Percentiles rank a stretch among this genome's conserved stretches.
Evolutionary conservation across 768 basidiomycete genomes (phyloP).

Genomic region (Dentipellis sp.): DNA sequence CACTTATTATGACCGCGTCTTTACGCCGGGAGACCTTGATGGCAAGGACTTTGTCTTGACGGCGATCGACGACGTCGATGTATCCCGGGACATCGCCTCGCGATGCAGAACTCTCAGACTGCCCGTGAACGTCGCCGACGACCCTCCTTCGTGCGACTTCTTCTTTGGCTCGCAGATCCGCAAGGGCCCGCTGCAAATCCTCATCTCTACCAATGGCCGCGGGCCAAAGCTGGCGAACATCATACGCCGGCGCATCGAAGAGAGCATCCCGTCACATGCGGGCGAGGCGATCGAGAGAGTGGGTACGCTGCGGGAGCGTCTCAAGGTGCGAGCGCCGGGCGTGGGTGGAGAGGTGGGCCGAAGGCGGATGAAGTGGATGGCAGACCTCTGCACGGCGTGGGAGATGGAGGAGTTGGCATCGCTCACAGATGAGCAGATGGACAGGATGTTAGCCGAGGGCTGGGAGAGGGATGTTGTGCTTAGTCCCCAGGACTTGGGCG

Average conservation of each 20-base stretch:
- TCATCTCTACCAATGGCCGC: constrained; percentile 93
- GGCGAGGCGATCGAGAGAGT: constrained; percentile 76
- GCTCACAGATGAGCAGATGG: constrained; percentile 59
- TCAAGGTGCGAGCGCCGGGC: constrained; percentile 77
- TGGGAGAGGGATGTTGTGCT: constrained; percentile 65
- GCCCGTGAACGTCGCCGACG: constrained; percentile 94
- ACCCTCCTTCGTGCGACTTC: constrained; percentile 93
- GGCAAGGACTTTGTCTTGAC: constrained; percentile 83
- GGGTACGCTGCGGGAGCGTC: constrained; percentile 58
- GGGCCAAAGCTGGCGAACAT: constrained; percentile 87
- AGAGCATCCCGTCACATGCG: constrained; percentile 56
- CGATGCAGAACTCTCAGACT: constrained; percentile 60
- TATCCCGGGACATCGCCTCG: constrained; percentile 63
- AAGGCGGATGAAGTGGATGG: constrained; percentile 90
- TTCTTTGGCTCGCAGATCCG: constrained; percentile 95
- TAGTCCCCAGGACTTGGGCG: constrained; percentile 31
- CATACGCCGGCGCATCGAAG: constrained; percentile 61
- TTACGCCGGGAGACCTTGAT: constrained; percentile 56
- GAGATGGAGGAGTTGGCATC: constrained; percentile 67
- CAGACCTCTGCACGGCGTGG: constrained; percentile 79
- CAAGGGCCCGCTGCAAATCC: constrained; percentile 84
- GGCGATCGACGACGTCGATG: constrained; percentile 74
- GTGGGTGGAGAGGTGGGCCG: constrained; percentile 71
- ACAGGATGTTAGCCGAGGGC: constrained; percentile 65
- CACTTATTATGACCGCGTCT: constrained; percentile 63